Evolutionary conservation across 2,329 filamentous ascomycete species (phyloP).

Genomic region (Teratosphaeriaceae sp.): DNA sequence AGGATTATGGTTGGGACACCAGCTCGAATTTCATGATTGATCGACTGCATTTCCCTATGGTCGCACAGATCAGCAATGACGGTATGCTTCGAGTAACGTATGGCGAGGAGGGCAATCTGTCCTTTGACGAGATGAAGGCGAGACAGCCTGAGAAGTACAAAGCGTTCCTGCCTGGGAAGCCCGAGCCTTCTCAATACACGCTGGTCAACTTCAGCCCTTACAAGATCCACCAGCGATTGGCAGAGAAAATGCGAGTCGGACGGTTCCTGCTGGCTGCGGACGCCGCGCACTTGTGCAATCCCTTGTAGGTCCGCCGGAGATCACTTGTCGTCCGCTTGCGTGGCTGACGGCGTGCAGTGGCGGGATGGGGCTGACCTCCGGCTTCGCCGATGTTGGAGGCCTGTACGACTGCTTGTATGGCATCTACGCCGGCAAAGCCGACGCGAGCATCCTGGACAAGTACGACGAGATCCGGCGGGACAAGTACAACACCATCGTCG

Average conservation of each 20-base stretch:
- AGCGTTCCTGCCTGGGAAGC: conserved; percentile 18
- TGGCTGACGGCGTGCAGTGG: conserved; percentile 12
- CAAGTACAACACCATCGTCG: conserved; percentile 31
- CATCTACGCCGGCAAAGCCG: conserved; percentile 14
- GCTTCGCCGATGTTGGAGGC: conserved; percentile 21
- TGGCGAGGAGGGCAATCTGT: conserved; percentile 29
- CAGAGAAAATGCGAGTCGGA: conserved; percentile 26
- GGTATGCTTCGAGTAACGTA: conserved; percentile 37
- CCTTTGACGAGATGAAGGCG: conserved; percentile 17
- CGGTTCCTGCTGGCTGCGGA: conserved; percentile 33
- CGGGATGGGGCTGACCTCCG: conserved; percentile 20
- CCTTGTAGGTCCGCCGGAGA: conserved; percentile 11
- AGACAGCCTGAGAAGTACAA: conserved; percentile 22
- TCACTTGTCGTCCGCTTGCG: not conserved
- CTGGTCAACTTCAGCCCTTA: conserved; percentile 34
- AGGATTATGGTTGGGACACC: conserved; percentile 28
- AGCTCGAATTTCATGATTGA: conserved; percentile 38
- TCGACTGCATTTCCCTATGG: conserved; percentile 27
- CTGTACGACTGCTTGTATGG: conserved; percentile 21
- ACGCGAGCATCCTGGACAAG: conserved; percentile 26
- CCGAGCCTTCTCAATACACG: conserved; percentile 25
- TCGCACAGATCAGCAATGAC: conserved; percentile 20
- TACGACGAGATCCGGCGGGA: conserved; percentile 31
- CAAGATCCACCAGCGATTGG: conserved; percentile 35
- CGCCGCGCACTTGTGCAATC: conserved; percentile 32